phyloP scores from a whole-genome alignment of 2,329 filamentous ascomycete genomes.

The Stenocarpella maydis region DNA sequence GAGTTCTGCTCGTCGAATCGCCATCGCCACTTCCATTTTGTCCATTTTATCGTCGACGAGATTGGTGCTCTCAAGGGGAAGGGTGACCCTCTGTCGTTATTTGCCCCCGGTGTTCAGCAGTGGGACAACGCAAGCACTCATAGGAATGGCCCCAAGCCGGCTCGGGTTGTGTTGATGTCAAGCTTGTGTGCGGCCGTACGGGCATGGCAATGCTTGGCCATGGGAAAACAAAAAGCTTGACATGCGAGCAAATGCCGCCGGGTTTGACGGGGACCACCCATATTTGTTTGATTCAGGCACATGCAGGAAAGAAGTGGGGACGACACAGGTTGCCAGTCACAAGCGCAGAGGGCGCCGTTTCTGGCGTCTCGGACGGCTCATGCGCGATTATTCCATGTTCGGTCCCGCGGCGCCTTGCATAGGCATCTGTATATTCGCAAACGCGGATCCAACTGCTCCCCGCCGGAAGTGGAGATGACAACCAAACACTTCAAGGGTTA shows the following conservation, averaged over 20 bases:
- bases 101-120: not conserved
- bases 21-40: not conserved
- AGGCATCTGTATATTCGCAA: constrained; percentile 8
- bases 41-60: constrained; percentile 6
- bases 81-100: not conserved
- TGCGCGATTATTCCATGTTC: constrained; percentile 15
- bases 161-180: constrained; percentile 17
- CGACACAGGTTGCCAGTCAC: not conserved
- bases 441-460: constrained; percentile 22
- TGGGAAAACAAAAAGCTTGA: not conserved
- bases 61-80: not conserved
- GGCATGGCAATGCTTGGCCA: constrained; percentile 24
- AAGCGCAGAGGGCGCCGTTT: not conserved
- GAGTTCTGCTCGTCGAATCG: not conserved
- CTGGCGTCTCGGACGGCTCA: constrained; percentile 20
- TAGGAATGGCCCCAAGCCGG: constrained; percentile 13
- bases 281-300: constrained; percentile 1
- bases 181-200: constrained; percentile 13
- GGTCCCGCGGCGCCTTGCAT: constrained; percentile 20
- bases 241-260: not conserved
- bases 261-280: not conserved
- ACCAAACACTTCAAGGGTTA: too few relatives aligned
- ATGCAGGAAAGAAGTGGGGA: not conserved
- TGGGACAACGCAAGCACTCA: not conserved
- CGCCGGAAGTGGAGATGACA: constrained; percentile 1